Percentiles rank a stretch among this genome's conserved stretches.
phyloP scores from a whole-genome alignment of 805 yeast genomes.

The Saccharomyces paradoxus region DNA sequence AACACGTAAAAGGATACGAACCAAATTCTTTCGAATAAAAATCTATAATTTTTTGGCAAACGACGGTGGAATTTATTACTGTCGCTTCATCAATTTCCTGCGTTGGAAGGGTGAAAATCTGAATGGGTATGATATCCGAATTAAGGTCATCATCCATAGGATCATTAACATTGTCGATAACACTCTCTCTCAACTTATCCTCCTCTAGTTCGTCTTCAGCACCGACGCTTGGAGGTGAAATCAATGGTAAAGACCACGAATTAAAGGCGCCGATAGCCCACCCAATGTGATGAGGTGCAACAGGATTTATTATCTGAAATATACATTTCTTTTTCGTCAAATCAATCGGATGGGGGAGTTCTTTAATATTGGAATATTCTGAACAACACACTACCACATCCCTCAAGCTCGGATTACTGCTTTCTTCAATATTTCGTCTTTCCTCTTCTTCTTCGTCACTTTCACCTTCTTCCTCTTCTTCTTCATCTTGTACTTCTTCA shows the following conservation, averaged over 20 bases:
- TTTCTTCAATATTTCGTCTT: neutral
- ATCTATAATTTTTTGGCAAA: constrained; percentile 71
- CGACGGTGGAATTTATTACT: constrained; percentile 66
- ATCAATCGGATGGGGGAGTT: constrained; percentile 69
- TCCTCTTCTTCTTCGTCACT: constrained; percentile 24
- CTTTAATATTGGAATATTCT: constrained; percentile 57
- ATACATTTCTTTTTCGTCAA: constrained; percentile 63
- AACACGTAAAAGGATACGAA: constrained; percentile 83
- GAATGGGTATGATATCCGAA: constrained; percentile 44
- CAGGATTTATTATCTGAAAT: constrained; percentile 72
- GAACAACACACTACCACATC: constrained; percentile 65
- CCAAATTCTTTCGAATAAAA: constrained; percentile 83
- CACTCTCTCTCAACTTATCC: constrained; percentile 32
- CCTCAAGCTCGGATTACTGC: constrained; percentile 22
- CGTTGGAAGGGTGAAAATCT: constrained; percentile 58
- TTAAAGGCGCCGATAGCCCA: constrained; percentile 91
- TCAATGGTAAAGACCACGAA: constrained; percentile 32
- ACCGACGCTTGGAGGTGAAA: constrained; percentile 11
- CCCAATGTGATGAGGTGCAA: constrained; percentile 89
- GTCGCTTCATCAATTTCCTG: constrained; percentile 33
- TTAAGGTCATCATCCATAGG: constrained; percentile 28
- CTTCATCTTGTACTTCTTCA: constrained; percentile 28
- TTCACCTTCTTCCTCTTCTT: constrained; percentile 28
- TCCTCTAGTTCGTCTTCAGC: constrained; percentile 29
- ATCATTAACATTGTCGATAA: constrained; percentile 10